These are phyloP conservation scores for Trichophyton verrucosum DNA, from an alignment of 2,329 filamentous ascomycete genomes.

Conservation along the genomic window DNA sequence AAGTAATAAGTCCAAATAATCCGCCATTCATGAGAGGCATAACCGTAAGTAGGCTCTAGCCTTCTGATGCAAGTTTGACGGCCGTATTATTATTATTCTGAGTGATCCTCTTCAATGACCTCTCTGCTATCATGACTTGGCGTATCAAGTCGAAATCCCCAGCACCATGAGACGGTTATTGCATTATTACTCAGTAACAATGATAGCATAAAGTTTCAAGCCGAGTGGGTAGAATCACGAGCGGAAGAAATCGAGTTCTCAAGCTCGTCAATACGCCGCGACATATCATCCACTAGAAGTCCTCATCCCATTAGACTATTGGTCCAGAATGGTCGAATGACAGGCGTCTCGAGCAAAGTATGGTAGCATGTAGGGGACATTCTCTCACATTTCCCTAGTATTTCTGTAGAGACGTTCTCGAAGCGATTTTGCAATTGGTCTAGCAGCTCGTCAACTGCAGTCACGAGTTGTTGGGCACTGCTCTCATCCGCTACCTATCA, in stretches of 20 bases:
- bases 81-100: too few species aligned
- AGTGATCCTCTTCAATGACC: too few species aligned
- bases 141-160: neutral
- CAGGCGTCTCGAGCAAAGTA: neutral
- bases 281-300: constrained; percentile 84
- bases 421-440: constrained; percentile 80
- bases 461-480: constrained; percentile 47
- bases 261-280: constrained; percentile 67
- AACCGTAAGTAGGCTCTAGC: neutral
- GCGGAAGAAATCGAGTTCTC: constrained; percentile 57
- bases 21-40: neutral
- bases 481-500: constrained; percentile 9
- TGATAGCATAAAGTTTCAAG: neutral
- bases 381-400: constrained; percentile 71
- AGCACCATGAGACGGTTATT: neutral
- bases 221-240: constrained; percentile 31
- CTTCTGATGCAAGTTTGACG: too few species aligned
- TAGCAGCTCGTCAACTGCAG: constrained; percentile 74
- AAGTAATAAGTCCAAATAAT: neutral
- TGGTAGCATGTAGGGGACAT: neutral
- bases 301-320: constrained; percentile 5
- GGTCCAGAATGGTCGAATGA: neutral
- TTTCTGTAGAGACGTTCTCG: constrained; percentile 68
- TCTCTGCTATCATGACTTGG: neutral
- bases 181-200: neutral